A percentile compares a stretch with the other conserved stretches of the same genome.
These are phyloP conservation scores for Nannizzia gypsea DNA, from an alignment of 2,329 filamentous ascomycete species.

Conservation along the genomic window DNA sequence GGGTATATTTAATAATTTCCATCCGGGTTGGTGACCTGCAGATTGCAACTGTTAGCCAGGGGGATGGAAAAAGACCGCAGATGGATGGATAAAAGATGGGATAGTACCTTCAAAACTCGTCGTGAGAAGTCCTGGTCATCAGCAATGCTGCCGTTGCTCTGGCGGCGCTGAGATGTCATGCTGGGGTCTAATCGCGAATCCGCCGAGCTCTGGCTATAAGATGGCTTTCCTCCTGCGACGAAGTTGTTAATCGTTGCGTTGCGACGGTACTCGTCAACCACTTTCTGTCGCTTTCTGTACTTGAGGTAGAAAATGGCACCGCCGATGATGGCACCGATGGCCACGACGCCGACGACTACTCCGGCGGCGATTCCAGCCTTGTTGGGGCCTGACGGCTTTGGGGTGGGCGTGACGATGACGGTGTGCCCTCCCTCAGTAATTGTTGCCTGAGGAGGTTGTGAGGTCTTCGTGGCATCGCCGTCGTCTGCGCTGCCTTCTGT, in stretches of 20 bases:
- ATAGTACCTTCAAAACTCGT: constrained; percentile 74
- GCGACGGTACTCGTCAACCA: constrained; percentile 74
- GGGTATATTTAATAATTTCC: constrained; percentile 9
- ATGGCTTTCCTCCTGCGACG: constrained; percentile 45
- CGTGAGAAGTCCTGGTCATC: constrained; percentile 96
- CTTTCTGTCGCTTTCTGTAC: constrained; percentile 60
- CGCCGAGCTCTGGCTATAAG: constrained; percentile 53
- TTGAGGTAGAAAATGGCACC: constrained; percentile 64
- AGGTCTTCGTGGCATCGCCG: constrained; percentile 25
- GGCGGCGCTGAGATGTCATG: constrained; percentile 66
- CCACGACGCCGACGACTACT: constrained; percentile 72
- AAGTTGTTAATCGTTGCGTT: constrained; percentile 71
- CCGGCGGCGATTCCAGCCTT: constrained; percentile 79
- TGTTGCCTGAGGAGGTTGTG: constrained; percentile 36
- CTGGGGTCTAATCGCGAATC: constrained; percentile 78
- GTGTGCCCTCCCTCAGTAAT: constrained; percentile 15
- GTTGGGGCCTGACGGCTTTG: constrained; percentile 41
- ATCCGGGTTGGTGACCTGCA: constrained; percentile 15
- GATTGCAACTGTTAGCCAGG: constrained; percentile 2
- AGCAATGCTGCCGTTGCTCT: constrained; percentile 91
- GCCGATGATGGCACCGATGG: constrained; percentile 51
- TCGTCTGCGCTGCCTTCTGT: constrained; percentile 19
- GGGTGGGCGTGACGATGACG: constrained; percentile 18
- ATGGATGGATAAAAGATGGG: not conserved
- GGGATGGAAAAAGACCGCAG: not conserved